Percentiles rank a stretch among this genome's conserved stretches.
Evolutionary conservation across 2,329 filamentous ascomycete genomes (phyloP).

Genomic region (Monilinia vaccinii-corymbosi): DNA sequence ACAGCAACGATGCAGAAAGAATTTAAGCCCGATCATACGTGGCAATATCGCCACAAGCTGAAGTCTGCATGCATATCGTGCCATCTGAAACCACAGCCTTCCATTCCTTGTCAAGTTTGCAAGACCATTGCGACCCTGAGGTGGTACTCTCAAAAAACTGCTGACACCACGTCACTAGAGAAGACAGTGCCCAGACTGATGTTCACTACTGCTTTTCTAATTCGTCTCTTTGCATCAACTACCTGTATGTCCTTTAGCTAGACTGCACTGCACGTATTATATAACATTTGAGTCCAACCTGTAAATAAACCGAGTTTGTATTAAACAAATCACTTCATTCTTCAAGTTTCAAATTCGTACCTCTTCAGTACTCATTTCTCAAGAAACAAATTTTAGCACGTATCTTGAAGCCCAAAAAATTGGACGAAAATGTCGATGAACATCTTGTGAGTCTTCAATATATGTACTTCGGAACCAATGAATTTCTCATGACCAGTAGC

Average conservation of each 20-base stretch:
- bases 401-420: background rate
- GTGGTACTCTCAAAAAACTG: too few species aligned
- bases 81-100: too few species aligned
- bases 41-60: background rate
- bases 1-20: background rate
- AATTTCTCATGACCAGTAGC: background rate
- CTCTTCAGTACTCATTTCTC: background rate
- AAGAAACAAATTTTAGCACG: background rate
- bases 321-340: background rate
- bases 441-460: background rate
- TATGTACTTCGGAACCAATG: background rate
- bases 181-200: background rate
- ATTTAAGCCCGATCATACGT: background rate
- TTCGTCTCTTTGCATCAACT: background rate
- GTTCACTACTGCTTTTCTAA: background rate
- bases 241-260: background rate
- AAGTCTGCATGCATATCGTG: background rate
- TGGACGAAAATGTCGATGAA: background rate
- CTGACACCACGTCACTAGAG: background rate
- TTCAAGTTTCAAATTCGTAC: background rate
- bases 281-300: background rate
- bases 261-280: background rate
- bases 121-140: too few species aligned
- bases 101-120: background rate
- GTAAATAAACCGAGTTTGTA: background rate